phyloP scores from a whole-genome alignment of 495 filamentous ascomycete genomes.

The Penicillium riverlandense region DNA sequence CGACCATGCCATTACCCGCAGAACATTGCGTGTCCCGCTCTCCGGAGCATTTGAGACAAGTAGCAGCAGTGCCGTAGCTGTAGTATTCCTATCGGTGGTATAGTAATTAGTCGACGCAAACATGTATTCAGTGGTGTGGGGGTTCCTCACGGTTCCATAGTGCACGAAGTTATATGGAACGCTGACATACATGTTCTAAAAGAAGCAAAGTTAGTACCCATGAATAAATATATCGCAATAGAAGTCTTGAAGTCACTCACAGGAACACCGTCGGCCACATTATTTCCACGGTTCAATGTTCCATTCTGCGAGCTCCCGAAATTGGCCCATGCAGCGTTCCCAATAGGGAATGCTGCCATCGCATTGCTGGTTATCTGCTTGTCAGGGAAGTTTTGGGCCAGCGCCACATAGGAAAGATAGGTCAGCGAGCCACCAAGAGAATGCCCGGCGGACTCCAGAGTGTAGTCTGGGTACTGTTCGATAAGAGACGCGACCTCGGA shows the following conservation, averaged over 20 bases:
- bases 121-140: neutral
- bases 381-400: constrained; percentile 24
- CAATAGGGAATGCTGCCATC: constrained; percentile 28
- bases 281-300: constrained; percentile 24
- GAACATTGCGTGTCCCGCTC: constrained; percentile 25
- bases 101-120: too few relatives aligned
- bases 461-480: constrained; percentile 19
- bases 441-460: constrained; percentile 25
- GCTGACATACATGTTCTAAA: constrained; percentile 25
- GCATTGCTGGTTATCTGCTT: constrained; percentile 24
- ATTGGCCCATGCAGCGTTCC: constrained; percentile 22
- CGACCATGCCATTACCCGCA: constrained; percentile 21
- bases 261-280: constrained; percentile 23
- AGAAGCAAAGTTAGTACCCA: constrained; percentile 1
- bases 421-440: constrained; percentile 28
- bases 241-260: constrained; percentile 5
- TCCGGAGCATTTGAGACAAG: constrained; percentile 14
- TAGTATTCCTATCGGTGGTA: constrained; percentile 24
- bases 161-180: constrained; percentile 18
- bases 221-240: neutral
- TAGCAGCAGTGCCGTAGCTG: constrained; percentile 16
- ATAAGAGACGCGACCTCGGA: constrained; percentile 21
- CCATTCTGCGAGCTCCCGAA: constrained; percentile 20
- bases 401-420: constrained; percentile 26
- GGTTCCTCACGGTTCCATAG: constrained; percentile 23